Conservation (phyloP, 352 stramenopile species). For the Pythium utonaiense region DNA sequence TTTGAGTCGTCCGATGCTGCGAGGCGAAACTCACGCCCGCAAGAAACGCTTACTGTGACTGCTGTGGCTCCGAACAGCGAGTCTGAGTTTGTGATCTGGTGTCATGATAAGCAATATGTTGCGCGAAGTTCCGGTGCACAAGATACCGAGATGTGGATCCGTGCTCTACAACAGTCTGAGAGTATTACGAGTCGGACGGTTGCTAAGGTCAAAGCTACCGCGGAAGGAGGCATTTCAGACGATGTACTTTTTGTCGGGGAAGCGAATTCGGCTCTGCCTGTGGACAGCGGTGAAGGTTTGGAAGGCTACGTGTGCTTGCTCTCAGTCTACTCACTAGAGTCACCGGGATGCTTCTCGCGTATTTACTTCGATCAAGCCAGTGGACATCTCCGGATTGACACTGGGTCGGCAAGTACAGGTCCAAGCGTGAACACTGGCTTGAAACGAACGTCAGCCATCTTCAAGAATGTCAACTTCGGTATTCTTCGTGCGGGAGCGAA, state of each 20-base stretch:
- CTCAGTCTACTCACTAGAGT: conserved; percentile 69
- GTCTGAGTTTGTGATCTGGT: conserved; percentile 50
- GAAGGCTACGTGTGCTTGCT: conserved; percentile 65
- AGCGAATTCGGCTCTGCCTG: not conserved
- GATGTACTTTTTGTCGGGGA: conserved; percentile 35
- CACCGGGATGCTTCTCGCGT: conserved; percentile 54
- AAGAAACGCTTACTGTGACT: conserved; percentile 41
- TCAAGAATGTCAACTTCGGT: conserved; percentile 61
- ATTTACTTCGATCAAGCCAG: conserved; percentile 72
- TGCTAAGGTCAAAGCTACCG: conserved; percentile 24
- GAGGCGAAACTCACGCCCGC: conserved; percentile 17
- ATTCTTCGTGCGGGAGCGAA: conserved; percentile 6
- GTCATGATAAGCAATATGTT: conserved; percentile 35
- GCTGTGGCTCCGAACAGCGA: conserved; percentile 30
- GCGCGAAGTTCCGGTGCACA: conserved; percentile 24
- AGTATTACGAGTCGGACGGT: conserved; percentile 30
- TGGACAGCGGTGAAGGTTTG: conserved; percentile 15
- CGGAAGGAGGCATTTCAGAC: conserved; percentile 8
- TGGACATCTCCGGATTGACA: conserved; percentile 66
- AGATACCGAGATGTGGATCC: conserved; percentile 55
- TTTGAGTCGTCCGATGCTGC: conserved; percentile 46
- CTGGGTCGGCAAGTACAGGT: conserved; percentile 40
- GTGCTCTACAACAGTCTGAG: conserved; percentile 48
- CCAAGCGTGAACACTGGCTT: conserved; percentile 53
- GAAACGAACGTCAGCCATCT: conserved; percentile 51